Evolutionary conservation across 352 stramenopile genomes (phyloP).

Genomic region (Globisporangium rhizosaccharum): DNA sequence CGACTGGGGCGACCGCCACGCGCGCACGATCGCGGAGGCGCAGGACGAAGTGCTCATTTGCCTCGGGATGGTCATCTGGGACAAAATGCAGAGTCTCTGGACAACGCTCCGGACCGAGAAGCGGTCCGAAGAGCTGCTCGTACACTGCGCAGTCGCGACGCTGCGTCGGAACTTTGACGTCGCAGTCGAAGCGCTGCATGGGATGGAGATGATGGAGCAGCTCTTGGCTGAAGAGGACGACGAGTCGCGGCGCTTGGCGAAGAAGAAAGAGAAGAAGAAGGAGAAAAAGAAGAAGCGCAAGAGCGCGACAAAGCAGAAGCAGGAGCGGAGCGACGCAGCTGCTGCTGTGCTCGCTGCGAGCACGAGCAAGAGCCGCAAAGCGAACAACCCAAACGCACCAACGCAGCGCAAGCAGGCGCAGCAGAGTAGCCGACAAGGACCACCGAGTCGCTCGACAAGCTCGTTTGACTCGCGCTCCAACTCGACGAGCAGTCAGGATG

Average conservation of each 20-base stretch:
- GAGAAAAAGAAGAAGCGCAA: slow-evolving; percentile 90
- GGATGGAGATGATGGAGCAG: slow-evolving; percentile 86
- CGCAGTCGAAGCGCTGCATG: slow-evolving; percentile 76
- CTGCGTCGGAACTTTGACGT: slow-evolving; percentile 81
- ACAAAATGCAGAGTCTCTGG: slow-evolving; percentile 84
- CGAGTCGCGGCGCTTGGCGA: slow-evolving; percentile 60
- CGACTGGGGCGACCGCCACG: slow-evolving; percentile 79
- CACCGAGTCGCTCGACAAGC: slow-evolving; percentile 11
- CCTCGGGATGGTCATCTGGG: slow-evolving; percentile 85
- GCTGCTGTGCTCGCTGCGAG: slow-evolving; percentile 23
- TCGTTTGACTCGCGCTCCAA: slow-evolving; percentile 39
- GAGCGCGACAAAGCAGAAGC: slow-evolving; percentile 66
- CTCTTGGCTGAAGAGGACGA: slow-evolving; percentile 81
- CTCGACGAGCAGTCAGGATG: slow-evolving; percentile 19
- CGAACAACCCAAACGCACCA: not conserved
- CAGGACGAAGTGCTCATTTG: slow-evolving; percentile 86
- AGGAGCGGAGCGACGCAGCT: slow-evolving; percentile 25
- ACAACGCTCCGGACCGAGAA: slow-evolving; percentile 73
- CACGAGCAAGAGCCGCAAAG: slow-evolving; percentile 14
- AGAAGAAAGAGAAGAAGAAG: slow-evolving; percentile 87
- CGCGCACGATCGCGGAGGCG: slow-evolving; percentile 77
- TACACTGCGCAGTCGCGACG: slow-evolving; percentile 72
- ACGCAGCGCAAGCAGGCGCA: slow-evolving; percentile 20
- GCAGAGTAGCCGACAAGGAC: slow-evolving; percentile 18
- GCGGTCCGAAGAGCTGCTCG: slow-evolving; percentile 68